A percentile compares a stretch with the other conserved stretches of the same genome.
Conservation (phyloP, 2,329 filamentous ascomycete genomes). For the Rhynchosporium secalis region DNA sequence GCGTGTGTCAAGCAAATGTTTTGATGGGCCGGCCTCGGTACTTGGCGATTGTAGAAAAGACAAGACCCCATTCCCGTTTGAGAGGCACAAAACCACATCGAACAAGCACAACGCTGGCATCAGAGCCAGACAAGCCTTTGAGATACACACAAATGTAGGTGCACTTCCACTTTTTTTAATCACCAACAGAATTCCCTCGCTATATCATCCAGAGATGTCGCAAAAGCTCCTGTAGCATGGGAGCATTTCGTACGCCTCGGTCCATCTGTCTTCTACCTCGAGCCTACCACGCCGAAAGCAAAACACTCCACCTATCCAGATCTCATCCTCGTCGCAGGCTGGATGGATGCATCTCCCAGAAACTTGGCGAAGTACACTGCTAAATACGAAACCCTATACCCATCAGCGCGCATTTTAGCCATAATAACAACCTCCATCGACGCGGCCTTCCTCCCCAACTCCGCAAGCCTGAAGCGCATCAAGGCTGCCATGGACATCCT, state of each 20-base stretch:
- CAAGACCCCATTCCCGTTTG: conserved; percentile 9
- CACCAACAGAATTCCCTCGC: neutral
- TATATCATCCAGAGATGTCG: neutral
- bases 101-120: neutral
- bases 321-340: conserved; percentile 48
- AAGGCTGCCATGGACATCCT: conserved; percentile 42
- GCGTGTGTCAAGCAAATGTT: neutral
- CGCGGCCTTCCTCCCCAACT: conserved; percentile 43
- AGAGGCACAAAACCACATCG: neutral
- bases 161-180: neutral
- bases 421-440: conserved; percentile 50
- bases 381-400: conserved; percentile 46
- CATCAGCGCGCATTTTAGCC: conserved; percentile 49
- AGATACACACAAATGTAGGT: conserved; percentile 8
- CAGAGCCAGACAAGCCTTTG: neutral
- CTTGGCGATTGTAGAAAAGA: conserved; percentile 1
- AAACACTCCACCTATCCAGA: conserved; percentile 33
- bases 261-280: conserved; percentile 43
- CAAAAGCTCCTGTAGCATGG: conserved; percentile 15
- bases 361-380: conserved; percentile 50
- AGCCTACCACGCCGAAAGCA: conserved; percentile 33
- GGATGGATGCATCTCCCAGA: conserved; percentile 48
- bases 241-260: conserved; percentile 42
- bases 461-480: conserved; percentile 44
- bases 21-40: neutral